Conservation (phyloP, 306 rosid species). For the Nissolia schottii region DNA sequence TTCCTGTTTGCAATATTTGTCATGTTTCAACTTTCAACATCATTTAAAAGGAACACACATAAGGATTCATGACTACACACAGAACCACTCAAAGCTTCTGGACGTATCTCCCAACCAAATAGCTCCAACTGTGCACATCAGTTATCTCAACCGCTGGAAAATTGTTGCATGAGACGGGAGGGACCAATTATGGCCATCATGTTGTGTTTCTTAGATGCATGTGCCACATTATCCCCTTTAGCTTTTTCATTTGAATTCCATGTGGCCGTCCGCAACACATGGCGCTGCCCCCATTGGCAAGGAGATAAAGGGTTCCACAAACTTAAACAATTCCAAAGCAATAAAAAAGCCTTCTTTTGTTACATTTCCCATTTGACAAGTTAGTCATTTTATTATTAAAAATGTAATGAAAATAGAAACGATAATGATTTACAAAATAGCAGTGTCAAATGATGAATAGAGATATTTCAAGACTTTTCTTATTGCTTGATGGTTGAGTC, state of each 20-base stretch:
- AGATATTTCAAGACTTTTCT: too few relatives aligned
- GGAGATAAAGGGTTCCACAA: conserved; percentile 13
- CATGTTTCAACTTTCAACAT: conserved; percentile 25
- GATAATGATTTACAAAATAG: too few relatives aligned
- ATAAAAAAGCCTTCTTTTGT: too few relatives aligned
- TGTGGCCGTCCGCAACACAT: conserved; percentile 39
- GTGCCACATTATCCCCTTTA: conserved; percentile 28
- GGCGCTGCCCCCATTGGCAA: conserved; percentile 52
- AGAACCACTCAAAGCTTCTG: conserved; percentile 25
- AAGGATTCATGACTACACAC: conserved; percentile 26
- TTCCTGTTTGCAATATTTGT: conserved; percentile 11
- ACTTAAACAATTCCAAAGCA: too few relatives aligned
- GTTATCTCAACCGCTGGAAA: conserved; percentile 28
- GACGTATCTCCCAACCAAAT: conserved; percentile 11
- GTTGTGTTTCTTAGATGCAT: conserved; percentile 30
- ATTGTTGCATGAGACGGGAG: conserved; percentile 31
- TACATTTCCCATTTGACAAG: too few relatives aligned
- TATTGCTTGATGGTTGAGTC: conserved; percentile 23
- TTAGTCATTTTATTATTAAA: too few relatives aligned
- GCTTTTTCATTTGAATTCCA: conserved; percentile 15
- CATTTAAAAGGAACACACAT: conserved; percentile 4
- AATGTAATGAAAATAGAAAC: too few relatives aligned
- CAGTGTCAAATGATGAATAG: too few relatives aligned
- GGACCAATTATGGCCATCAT: conserved; percentile 40
- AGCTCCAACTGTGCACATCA: conserved; percentile 21